Percentiles rank a stretch among this genome's conserved stretches.
These are phyloP conservation scores for Benincasa hispida DNA, from an alignment of 306 rosid species.

Conservation along the genomic window DNA sequence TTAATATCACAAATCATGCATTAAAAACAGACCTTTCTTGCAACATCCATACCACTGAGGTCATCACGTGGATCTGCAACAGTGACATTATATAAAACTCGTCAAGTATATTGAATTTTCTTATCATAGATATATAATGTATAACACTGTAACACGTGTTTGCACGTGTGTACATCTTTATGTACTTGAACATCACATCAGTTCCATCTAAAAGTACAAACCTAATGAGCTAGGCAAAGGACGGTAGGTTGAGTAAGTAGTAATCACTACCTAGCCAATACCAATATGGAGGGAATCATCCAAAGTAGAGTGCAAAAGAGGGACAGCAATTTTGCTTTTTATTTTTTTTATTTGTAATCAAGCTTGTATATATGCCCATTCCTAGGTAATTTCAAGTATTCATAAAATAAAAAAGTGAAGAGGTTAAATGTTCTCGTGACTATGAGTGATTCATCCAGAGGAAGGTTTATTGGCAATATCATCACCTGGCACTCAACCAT, in stretches of 20 bases:
- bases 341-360: neutral
- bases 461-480: neutral
- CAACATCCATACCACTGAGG: constrained; percentile 93
- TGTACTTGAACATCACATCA: neutral
- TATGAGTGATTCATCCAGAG: neutral
- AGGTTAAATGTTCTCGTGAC: neutral
- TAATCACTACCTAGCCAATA: neutral
- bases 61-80: constrained; percentile 97
- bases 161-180: neutral
- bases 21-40: constrained; percentile 63
- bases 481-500: neutral
- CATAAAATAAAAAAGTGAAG: neutral
- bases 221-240: neutral
- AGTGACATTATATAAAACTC: constrained; percentile 9
- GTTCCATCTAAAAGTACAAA: neutral
- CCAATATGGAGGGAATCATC: neutral
- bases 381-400: neutral
- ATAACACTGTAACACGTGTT: neutral
- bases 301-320: neutral
- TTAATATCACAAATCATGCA: neutral
- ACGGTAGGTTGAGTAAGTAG: neutral
- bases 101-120: neutral
- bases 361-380: neutral
- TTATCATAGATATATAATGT: neutral
- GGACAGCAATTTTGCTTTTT: neutral